These are phyloP conservation scores for Coniella vitis DNA, from an alignment of 2,329 filamentous ascomycete species.

Conservation along the genomic window DNA sequence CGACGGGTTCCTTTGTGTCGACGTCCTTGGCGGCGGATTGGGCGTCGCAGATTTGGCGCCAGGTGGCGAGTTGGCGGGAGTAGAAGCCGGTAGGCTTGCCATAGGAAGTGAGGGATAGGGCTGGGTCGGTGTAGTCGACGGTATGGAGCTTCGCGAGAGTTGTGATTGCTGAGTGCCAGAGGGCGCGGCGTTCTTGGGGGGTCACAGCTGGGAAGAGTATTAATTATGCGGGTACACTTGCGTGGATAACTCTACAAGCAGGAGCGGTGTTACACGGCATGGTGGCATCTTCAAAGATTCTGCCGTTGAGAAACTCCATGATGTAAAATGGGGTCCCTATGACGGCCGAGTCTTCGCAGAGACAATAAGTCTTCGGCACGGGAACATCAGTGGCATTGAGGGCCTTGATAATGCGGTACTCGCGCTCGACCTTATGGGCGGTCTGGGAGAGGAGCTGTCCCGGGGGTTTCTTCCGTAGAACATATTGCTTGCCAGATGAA, in stretches of 20 bases:
- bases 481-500: slow-evolving; percentile 63
- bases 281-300: slow-evolving; percentile 73
- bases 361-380: slow-evolving; percentile 72
- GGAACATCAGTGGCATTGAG: slow-evolving; percentile 73
- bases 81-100: slow-evolving; percentile 76
- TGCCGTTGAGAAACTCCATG: slow-evolving; percentile 91
- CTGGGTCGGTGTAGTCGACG: slow-evolving; percentile 48
- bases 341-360: slow-evolving; percentile 76
- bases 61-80: slow-evolving; percentile 76
- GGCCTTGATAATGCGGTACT: slow-evolving; percentile 85
- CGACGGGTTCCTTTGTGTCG: slow-evolving; percentile 70
- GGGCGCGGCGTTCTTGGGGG: slow-evolving; percentile 60
- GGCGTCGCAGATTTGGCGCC: slow-evolving; percentile 67
- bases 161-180: slow-evolving; percentile 81
- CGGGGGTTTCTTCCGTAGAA: slow-evolving; percentile 97
- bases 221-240: background rate
- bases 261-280: background rate
- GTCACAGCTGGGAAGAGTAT: slow-evolving; percentile 62
- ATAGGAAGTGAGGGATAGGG: slow-evolving; percentile 64
- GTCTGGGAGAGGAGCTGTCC: slow-evolving; percentile 87
- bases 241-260: background rate
- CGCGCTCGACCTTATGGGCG: slow-evolving; percentile 92
- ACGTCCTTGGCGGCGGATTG: slow-evolving; percentile 72
- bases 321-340: slow-evolving; percentile 93
- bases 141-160: slow-evolving; percentile 82